Conservation (phyloP, 768 basidiomycete species). For the Boletus edulis region DNA sequence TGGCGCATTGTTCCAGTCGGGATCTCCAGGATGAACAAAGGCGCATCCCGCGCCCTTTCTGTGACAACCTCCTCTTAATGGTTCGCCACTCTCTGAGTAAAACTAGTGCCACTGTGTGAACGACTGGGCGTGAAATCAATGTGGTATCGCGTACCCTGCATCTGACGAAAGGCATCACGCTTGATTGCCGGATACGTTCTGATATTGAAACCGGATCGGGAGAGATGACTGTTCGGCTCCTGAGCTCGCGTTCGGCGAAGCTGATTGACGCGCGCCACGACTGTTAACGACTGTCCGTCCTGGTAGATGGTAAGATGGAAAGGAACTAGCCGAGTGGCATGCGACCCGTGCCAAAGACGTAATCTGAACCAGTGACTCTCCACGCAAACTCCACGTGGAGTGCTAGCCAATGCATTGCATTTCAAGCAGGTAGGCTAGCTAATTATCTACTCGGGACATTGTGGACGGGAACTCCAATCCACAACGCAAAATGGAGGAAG, state of each 20-base stretch:
- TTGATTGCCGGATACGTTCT: not conserved
- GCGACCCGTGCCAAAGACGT: not conserved
- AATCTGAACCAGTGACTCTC: not conserved
- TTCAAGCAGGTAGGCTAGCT: not conserved
- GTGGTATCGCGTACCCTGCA: conserved; percentile 23
- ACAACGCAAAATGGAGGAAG: not conserved
- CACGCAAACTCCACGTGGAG: too few relatives aligned
- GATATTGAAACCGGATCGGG: not conserved
- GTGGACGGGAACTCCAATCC: conserved; percentile 3
- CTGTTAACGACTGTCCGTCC: not conserved
- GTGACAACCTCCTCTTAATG: conserved; percentile 26
- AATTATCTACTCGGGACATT: conserved; percentile 8
- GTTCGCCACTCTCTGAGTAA: conserved; percentile 32
- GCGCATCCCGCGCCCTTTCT: conserved; percentile 19
- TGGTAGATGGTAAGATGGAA: not conserved
- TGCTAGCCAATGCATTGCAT: too few relatives aligned
- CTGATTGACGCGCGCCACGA: too few relatives aligned
- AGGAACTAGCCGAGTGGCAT: not conserved
- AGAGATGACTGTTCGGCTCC: not conserved
- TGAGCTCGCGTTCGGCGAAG: not conserved
- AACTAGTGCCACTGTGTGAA: conserved; percentile 15
- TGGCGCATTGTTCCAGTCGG: conserved; percentile 22
- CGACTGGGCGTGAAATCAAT: not conserved
- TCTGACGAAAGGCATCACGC: conserved; percentile 21
- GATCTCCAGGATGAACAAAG: conserved; percentile 32